Evolutionary conservation across 2,329 filamentous ascomycete species (phyloP), one percentile per base, ranked within the genome.

Genomic region (Dactylellina sp.): DNA sequence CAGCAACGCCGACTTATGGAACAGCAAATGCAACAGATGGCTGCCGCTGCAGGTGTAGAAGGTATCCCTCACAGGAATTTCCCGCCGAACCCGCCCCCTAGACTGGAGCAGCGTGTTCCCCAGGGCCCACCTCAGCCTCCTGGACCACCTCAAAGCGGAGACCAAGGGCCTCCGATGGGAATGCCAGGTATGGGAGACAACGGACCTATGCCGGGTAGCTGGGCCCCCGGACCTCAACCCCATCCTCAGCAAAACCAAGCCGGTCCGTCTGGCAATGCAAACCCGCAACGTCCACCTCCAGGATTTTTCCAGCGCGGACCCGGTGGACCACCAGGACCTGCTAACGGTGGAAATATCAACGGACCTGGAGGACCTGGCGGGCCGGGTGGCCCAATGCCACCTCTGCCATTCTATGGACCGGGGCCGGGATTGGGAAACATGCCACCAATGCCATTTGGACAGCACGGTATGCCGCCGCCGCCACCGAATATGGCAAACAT

Each of bases 121-220:
- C 66, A 63, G 14, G 66, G 66, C 2, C 70, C 70, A 0, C 70
- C 70, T 56, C 68, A 72, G 49, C 68, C 44, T 22, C 66, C 55
- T 25, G 57, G 50, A 16, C 70, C 61, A 44, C 70, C 42, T 22
- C 52, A 20, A n/a, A 66, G 65, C 40, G 22, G 55, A 18, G 70
- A 74, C 3, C 70, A 74, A 44, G 70, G 70, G 14, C 70, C 61
- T n/a, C 70, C 70, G 7, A 74, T 74, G 70, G 70, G 70, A 22
- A 44, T 74, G 32, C 61, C 61, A 3, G 66, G 66, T 24, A 74
- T 74, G 70, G 70, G 61, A 57, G 70, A 74, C 9, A 74, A 66
- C 40, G 61, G 61, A 18, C 70, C 57, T 16, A 74, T 74, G 42
- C 70, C 70, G 7, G 61, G 61, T 24, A 66, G 57, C 49, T 74